Evolutionary conservation across 1,139 yeast genomes (phyloP), one percentile per base, ranked within the genome.

Genomic region (Candida gigantensis): DNA sequence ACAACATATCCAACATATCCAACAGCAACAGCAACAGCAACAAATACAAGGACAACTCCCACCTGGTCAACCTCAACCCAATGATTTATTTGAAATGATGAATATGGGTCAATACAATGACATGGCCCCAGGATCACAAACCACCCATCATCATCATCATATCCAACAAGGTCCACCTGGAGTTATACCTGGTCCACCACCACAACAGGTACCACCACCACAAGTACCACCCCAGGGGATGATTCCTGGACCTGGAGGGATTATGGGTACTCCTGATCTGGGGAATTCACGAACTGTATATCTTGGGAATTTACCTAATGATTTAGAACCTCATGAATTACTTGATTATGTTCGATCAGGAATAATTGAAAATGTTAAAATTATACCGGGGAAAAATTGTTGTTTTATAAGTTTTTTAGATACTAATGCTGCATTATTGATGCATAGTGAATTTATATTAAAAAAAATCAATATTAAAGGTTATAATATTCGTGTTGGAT

Each of bases 281-380:
- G 36, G 30, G n/a, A 27, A 24, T 16, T 16, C 31, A 13, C 76
- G 97, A 57, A 88, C 97, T 0, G 95, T 92, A 6, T 88, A 89
- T 57, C 68, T 92, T 50, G 97, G 97, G 9, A 89, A 88, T 55
- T 76, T 92, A 30, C 97, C 97, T 1, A 63, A 74, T n/a, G 87
- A 84, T 46, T 73, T 89, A 40, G 79, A 89, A 19, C 81, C 94
- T 3, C 81, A 84, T 51, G 96, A 88, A 52, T 65, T 92, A 38
- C 71, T 92, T 53, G 92, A 88, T 56, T 92, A 87, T 57, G 96
- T 92, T 20, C 78, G 95, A 49, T 84, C 95, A 20, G 97, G 97
- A 16, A 81, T 89, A 14, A 79, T 92, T 41, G 98, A 92, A 63
- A 80, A 79, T 41, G 82, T 77, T 37, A 74, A 74, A 54, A 69